phyloP scores from a whole-genome alignment of 2,329 filamentous ascomycete species.

The Annulohypoxylon truncatum region DNA sequence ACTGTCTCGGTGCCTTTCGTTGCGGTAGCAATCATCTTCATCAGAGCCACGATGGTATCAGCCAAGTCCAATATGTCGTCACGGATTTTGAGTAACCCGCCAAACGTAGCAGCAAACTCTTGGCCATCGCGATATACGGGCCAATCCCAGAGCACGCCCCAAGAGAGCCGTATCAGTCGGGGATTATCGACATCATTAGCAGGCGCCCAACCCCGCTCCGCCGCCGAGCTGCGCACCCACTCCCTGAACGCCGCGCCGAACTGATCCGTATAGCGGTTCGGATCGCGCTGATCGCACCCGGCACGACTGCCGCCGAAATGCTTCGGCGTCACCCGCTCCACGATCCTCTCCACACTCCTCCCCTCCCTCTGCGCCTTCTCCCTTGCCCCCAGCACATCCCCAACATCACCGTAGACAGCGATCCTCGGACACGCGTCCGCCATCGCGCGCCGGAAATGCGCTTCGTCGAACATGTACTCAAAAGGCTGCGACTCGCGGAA shows the following conservation, averaged over 20 bases:
- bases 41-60: constrained; percentile 30
- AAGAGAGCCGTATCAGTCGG: constrained; percentile 53
- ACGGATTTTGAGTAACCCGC: constrained; percentile 57
- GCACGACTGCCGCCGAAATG: constrained; percentile 50
- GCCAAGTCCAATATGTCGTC: constrained; percentile 48
- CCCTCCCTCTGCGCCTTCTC: constrained; percentile 45
- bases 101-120: constrained; percentile 58
- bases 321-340: constrained; percentile 55
- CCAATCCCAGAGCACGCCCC: constrained; percentile 60
- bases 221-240: constrained; percentile 42
- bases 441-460: constrained; percentile 55
- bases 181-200: constrained; percentile 45
- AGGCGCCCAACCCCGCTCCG: constrained; percentile 34
- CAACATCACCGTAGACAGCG: constrained; percentile 50
- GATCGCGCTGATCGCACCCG: constrained; percentile 54
- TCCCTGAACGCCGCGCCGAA: constrained; percentile 51
- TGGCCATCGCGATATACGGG: constrained; percentile 59
- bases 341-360: constrained; percentile 33
- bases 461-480: constrained; percentile 59
- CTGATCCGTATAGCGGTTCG: constrained; percentile 53
- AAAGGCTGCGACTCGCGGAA: constrained; percentile 53
- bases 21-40: constrained; percentile 41
- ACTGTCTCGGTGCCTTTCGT: constrained; percentile 28
- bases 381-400: constrained; percentile 53
- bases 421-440: constrained; percentile 54